Evolutionary conservation across 2,329 filamentous ascomycete species (phyloP).

Genomic region (Fusarium avenaceum): DNA sequence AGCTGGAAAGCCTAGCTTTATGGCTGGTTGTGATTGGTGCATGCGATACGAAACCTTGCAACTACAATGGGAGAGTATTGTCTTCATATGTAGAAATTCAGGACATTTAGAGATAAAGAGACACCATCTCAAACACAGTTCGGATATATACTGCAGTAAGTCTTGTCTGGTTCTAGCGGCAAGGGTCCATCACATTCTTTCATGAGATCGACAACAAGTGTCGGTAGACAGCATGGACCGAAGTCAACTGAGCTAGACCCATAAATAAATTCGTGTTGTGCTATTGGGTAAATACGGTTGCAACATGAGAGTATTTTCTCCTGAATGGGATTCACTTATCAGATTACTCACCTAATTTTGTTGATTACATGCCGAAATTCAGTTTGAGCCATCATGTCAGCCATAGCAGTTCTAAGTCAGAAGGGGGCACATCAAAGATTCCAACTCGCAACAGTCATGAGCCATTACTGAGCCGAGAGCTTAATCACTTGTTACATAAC

Average conservation of each 20-base stretch:
- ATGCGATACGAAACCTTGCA: neutral
- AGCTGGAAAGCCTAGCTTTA: slow-evolving; percentile 18
- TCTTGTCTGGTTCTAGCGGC: neutral
- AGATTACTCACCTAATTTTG: neutral
- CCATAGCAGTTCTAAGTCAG: neutral
- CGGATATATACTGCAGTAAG: neutral
- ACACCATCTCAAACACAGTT: neutral
- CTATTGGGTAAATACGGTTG: slow-evolving; percentile 31
- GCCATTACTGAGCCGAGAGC: neutral
- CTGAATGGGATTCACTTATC: neutral
- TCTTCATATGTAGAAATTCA: too few relatives aligned
- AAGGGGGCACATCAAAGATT: too few relatives aligned
- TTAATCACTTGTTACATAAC: neutral
- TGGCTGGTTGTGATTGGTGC: slow-evolving; percentile 25
- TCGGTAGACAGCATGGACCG: neutral
- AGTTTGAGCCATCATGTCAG: neutral
- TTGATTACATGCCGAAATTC: neutral
- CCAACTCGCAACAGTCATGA: too few relatives aligned
- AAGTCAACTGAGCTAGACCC: slow-evolving; percentile 32
- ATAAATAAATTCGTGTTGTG: slow-evolving; percentile 42
- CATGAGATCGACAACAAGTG: slow-evolving; percentile 23
- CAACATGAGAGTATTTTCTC: neutral
- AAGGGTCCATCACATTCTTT: slow-evolving; percentile 6
- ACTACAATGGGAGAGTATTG: too few relatives aligned
- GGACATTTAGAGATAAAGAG: too few relatives aligned